These are phyloP conservation scores for Phytophthora cryptogea DNA, from an alignment of 352 stramenopile genomes.

Conservation along the genomic window DNA sequence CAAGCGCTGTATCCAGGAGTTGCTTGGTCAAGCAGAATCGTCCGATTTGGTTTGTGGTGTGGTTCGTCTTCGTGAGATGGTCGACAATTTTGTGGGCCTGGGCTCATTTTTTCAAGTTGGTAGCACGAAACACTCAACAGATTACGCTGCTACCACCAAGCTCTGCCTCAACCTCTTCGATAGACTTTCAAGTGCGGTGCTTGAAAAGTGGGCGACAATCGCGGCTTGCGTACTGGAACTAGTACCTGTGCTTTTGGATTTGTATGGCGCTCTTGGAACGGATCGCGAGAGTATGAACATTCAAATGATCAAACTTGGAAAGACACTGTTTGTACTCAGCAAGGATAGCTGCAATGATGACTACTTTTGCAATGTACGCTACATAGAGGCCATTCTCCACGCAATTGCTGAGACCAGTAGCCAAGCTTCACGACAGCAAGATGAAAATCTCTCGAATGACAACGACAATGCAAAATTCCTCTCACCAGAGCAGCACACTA, in stretches of 20 bases:
- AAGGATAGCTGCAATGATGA: slow-evolving; percentile 72
- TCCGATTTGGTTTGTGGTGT: slow-evolving; percentile 8
- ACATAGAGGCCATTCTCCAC: slow-evolving; percentile 62
- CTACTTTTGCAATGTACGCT: slow-evolving; percentile 64
- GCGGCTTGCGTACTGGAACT: slow-evolving; percentile 46
- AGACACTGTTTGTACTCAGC: slow-evolving; percentile 73
- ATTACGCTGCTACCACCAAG: slow-evolving; percentile 6
- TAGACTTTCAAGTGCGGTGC: slow-evolving; percentile 12
- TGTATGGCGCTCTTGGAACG: slow-evolving; percentile 27
- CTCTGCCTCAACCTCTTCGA: slow-evolving; percentile 39
- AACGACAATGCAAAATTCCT: slow-evolving; percentile 3
- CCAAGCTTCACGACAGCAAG: slow-evolving; percentile 1
- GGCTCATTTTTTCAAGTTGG: slow-evolving; percentile 40
- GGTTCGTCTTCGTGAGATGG: slow-evolving; percentile 18
- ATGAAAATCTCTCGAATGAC: slow-evolving; percentile 14
- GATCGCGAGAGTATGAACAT: slow-evolving; percentile 6
- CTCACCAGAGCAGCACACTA: neutral
- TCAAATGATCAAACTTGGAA: slow-evolving; percentile 45
- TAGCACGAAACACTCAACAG: neutral
- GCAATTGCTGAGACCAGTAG: slow-evolving; percentile 38
- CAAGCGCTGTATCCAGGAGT: slow-evolving; percentile 31
- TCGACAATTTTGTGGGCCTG: slow-evolving; percentile 30
- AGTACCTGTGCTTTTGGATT: slow-evolving; percentile 41
- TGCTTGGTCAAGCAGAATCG: slow-evolving; percentile 12
- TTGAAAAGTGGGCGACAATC: slow-evolving; percentile 42